These are phyloP conservation scores for Cladorrhinum sp. DNA, from an alignment of 2,329 filamentous ascomycete genomes.

Conservation along the genomic window DNA sequence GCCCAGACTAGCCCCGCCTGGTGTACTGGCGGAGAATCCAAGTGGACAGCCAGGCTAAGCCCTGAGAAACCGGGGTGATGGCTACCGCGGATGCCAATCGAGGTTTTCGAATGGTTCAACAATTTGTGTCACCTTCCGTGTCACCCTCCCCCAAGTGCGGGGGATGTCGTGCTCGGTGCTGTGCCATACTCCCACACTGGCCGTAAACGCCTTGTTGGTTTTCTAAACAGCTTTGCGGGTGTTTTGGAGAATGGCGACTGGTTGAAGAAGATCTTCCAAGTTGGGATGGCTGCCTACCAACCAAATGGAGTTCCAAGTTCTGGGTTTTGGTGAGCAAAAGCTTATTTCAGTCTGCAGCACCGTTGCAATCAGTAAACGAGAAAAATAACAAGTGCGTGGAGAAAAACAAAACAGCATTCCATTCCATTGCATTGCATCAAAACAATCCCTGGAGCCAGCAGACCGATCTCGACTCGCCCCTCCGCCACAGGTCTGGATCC, in stretches of 20 bases:
- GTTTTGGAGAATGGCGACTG: not conserved
- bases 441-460: not conserved
- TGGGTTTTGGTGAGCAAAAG: constrained; percentile 1
- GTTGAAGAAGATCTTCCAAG: not conserved
- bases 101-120: not conserved
- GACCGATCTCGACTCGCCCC: constrained; percentile 28
- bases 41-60: constrained; percentile 10
- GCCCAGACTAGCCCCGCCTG: not conserved
- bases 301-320: not conserved
- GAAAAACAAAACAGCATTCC: constrained; percentile 10
- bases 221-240: not conserved
- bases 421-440: constrained; percentile 18
- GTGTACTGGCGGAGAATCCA: constrained; percentile 8
- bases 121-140: not conserved
- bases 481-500: constrained; percentile 22
- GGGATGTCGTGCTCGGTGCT: not conserved
- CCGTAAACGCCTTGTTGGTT: not conserved
- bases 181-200: not conserved
- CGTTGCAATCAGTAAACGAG: constrained; percentile 5
- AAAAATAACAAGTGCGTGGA: constrained; percentile 13
- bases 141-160: not conserved
- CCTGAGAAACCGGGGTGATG: constrained; percentile 1
- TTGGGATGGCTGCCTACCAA: not conserved
- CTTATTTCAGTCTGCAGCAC: constrained; percentile 4
- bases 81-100: not conserved